phyloP scores from a whole-genome alignment of 2,329 filamentous ascomycete genomes.

The Pyricularia grisea region DNA sequence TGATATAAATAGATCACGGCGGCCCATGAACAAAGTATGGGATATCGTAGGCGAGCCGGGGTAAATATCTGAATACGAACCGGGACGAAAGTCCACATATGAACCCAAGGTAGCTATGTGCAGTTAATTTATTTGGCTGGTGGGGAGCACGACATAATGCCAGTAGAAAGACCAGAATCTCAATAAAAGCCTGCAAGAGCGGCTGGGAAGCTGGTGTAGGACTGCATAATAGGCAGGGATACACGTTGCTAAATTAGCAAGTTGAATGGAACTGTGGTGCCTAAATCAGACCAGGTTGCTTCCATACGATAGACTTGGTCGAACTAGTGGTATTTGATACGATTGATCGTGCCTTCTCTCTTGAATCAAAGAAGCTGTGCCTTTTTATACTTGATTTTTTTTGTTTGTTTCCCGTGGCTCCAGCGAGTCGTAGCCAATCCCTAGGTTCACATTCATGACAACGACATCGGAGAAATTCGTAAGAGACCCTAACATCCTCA shows the following conservation, averaged over 20 bases:
- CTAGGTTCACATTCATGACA: neutral
- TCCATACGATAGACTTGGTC: neutral
- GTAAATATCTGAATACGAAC: neutral
- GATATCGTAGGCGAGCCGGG: neutral
- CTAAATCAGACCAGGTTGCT: neutral
- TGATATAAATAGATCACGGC: neutral
- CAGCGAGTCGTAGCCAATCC: neutral
- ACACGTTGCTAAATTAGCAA: neutral
- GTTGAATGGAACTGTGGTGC: neutral
- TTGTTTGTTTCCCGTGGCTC: neutral
- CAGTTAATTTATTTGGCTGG: neutral
- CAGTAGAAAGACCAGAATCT: neutral
- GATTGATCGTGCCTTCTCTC: too few species aligned
- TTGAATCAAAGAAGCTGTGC: too few species aligned
- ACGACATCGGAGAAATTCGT: neutral
- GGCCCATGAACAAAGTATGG: neutral
- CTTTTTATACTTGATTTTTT: too few species aligned
- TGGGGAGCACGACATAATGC: neutral
- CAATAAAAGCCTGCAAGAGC: neutral
- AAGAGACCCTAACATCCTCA: neutral
- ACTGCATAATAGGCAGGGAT: neutral
- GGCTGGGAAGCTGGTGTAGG: neutral
- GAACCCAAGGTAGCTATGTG: neutral
- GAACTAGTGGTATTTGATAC: neutral
- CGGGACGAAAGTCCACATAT: neutral